Evolutionary conservation across 1,284 basidiomycete species (phyloP), one percentile per base, ranked within the genome.

Genomic region (Puccinia hordei): DNA sequence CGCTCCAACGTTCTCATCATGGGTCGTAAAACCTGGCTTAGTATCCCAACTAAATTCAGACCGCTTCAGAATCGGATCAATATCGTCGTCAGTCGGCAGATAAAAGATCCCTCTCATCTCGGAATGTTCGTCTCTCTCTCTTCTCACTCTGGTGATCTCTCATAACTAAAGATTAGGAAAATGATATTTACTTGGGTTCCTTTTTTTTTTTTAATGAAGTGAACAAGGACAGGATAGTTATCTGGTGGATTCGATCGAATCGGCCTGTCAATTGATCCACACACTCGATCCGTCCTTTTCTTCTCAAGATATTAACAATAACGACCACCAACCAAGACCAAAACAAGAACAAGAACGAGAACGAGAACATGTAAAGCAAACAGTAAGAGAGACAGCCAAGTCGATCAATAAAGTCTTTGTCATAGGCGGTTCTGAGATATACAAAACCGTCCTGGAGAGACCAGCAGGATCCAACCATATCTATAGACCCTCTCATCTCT

Each of bases 21-120:
- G 97, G 97, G 97, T 8, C 89, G 95, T 69, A 95, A 94, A 84
- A 98, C 95, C 24, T 99, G 97, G 97, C 93, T 97, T 86, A 94
- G 93, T 85, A 99, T 99, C 81, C 96, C 97, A n/a, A 83, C 85
- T 9, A 93, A 91, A 85, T 94, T 93, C 87, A 89, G 93, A 82
- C 97, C 97, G 2, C 88, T 99, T 35, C 88, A 89, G 61, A 89
- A 89, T 44, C 88, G 97, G 55, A 82, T 90, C 81, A 99, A 99
- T 85, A 86, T 96, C 19, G 90, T 99, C 49, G 88, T 76, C 35
- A 74, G 72, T 49, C 55, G 72, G 2, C 72, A 61, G 13, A 8
- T 22, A 27, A 41, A 6, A n/a, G 72, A 73, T 51, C 49, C 72
- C 6, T 1, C 22, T 12, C 8, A 10, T 6, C 51, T 74, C 44